Conservation (phyloP, 805 yeast genomes). For the Kodamaea nitidulidarum region DNA sequence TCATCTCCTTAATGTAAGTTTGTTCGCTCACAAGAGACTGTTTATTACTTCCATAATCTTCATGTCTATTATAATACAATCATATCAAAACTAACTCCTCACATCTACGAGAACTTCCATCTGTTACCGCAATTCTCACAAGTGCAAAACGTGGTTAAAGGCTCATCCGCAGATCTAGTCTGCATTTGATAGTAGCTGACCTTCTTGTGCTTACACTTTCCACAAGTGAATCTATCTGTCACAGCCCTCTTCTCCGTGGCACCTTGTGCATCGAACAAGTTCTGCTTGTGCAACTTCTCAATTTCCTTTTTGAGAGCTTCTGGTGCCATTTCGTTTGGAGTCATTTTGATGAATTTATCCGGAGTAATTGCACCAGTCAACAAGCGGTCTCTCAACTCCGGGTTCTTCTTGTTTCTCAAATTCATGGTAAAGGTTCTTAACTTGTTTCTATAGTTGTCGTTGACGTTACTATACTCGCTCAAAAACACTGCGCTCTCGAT, state of each 20-base stretch:
- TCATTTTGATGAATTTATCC: conserved; percentile 66
- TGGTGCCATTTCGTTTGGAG: conserved; percentile 95
- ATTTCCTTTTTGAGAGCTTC: conserved; percentile 82
- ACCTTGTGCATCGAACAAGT: conserved; percentile 94
- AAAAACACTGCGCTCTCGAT: conserved; percentile 72
- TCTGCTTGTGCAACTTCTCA: conserved; percentile 80
- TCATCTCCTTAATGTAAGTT: too few species aligned
- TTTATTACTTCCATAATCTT: too few species aligned
- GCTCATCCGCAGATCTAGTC: conserved; percentile 98
- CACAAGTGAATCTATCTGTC: conserved; percentile 95
- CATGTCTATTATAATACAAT: conserved; percentile 7
- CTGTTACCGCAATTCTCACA: conserved; percentile 97
- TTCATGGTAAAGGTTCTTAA: conserved; percentile 85
- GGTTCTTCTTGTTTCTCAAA: conserved; percentile 84
- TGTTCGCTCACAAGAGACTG: too few species aligned
- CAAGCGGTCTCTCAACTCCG: conserved; percentile 70
- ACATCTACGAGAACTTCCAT: conserved; percentile 82
- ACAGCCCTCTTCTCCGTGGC: conserved; percentile 94
- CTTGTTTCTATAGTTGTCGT: conserved; percentile 70
- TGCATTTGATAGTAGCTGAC: conserved; percentile 97
- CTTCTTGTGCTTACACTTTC: conserved; percentile 95
- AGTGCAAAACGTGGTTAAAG: conserved; percentile 95
- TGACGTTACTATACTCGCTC: conserved; percentile 52
- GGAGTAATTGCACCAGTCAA: conserved; percentile 66
- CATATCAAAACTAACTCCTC: too few species aligned